Percentiles rank a stretch among this genome's conserved stretches.
These are phyloP conservation scores for Clonostachys chloroleuca DNA, from an alignment of 2,329 filamentous ascomycete species.

Conservation along the genomic window DNA sequence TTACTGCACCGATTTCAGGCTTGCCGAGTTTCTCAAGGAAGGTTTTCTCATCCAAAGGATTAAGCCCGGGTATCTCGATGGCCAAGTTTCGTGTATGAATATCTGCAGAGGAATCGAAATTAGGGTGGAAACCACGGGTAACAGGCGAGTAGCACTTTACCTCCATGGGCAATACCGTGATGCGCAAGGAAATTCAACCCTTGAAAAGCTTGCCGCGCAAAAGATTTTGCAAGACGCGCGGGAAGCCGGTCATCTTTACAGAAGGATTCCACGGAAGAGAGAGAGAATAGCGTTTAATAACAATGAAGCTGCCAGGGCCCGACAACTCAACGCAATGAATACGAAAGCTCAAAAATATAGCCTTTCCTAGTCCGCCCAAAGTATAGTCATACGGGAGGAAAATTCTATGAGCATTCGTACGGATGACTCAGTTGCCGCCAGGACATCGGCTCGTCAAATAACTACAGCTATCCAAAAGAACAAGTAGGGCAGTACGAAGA, in stretches of 20 bases:
- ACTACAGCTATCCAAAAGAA: too few species aligned
- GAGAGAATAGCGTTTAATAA: too few species aligned
- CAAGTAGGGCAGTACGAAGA: too few species aligned
- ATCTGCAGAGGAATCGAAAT: conserved; percentile 5
- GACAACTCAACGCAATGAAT: too few species aligned
- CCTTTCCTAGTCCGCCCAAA: too few species aligned
- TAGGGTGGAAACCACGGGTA: not conserved
- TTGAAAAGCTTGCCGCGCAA: conserved; percentile 7
- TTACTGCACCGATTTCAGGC: conserved; percentile 4
- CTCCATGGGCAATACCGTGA: conserved; percentile 10
- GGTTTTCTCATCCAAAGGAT: conserved; percentile 1
- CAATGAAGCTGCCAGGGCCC: too few species aligned
- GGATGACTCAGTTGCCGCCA: too few species aligned
- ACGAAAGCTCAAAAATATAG: too few species aligned
- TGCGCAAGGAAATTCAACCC: conserved; percentile 7
- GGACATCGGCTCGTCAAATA: too few species aligned
- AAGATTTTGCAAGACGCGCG: conserved; percentile 1
- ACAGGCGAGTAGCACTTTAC: conserved; percentile 3
- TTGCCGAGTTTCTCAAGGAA: conserved; percentile 6
- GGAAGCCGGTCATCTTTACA: conserved; percentile 6
- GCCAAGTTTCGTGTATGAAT: conserved; percentile 10
- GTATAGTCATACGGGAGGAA: too few species aligned
- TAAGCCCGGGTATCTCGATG: conserved; percentile 1
- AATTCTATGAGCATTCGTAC: too few species aligned
- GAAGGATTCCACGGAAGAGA: too few species aligned